Conservation (phyloP, 768 basidiomycete species). For the Cystobasidium onofrii region DNA sequence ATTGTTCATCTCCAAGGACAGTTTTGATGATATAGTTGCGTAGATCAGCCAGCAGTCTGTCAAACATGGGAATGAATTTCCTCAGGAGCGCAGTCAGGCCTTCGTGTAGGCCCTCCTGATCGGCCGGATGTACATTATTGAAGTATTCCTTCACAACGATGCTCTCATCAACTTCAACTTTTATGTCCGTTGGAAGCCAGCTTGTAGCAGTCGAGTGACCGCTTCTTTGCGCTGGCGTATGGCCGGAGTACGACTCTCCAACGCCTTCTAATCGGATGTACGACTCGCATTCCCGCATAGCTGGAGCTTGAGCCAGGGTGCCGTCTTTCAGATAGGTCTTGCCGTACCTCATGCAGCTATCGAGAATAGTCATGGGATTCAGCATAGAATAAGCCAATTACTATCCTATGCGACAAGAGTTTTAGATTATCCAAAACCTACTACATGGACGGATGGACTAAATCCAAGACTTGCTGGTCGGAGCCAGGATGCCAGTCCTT, state of each 20-base stretch:
- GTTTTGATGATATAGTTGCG: slow-evolving; percentile 41
- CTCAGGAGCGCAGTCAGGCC: slow-evolving; percentile 47
- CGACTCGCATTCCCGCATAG: background rate
- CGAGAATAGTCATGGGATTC: background rate
- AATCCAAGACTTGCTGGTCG: slow-evolving; percentile 49
- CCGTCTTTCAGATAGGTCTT: slow-evolving; percentile 35
- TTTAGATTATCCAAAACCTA: background rate
- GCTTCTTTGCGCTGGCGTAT: background rate
- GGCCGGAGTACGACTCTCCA: background rate
- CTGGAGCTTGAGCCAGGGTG: background rate
- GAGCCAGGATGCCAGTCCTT: slow-evolving; percentile 53
- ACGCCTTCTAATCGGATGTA: background rate
- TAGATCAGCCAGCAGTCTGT: slow-evolving; percentile 54
- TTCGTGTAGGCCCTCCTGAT: slow-evolving; percentile 41
- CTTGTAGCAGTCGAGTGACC: background rate
- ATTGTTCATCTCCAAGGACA: background rate
- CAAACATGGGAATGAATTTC: slow-evolving; percentile 52
- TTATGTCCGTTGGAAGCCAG: slow-evolving; percentile 34
- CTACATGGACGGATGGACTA: slow-evolving; percentile 50
- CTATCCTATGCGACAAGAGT: too few species aligned
- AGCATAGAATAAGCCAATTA: too few species aligned
- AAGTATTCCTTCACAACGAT: slow-evolving; percentile 47
- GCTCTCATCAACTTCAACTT: background rate
- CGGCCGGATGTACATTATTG: slow-evolving; percentile 51
- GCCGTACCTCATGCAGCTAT: slow-evolving; percentile 46